phyloP scores from a whole-genome alignment of 179 eudicot species.

The Spinacia oleracea region DNA sequence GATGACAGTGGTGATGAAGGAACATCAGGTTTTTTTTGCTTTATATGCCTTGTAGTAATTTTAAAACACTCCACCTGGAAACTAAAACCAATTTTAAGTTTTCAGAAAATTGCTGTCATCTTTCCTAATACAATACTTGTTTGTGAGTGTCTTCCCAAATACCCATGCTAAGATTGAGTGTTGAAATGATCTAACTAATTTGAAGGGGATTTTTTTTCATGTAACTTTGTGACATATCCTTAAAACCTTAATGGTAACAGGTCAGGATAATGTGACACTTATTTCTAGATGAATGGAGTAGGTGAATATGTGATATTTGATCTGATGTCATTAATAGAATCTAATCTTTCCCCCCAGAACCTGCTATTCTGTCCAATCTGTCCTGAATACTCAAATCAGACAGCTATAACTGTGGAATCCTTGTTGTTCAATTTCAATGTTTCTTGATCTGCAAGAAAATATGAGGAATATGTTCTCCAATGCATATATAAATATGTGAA shows the following conservation, averaged over 20 bases:
- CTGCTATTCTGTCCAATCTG: not conserved
- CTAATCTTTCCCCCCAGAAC: not conserved
- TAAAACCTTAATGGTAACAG: not conserved
- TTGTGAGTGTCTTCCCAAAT: not conserved
- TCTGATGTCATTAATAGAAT: not conserved
- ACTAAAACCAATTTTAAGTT: not conserved
- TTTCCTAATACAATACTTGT: not conserved
- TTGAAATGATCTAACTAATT: not conserved
- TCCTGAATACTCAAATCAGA: not conserved
- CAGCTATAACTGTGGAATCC: not conserved
- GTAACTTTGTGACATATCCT: no score
- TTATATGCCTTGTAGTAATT: not conserved
- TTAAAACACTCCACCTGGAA: not conserved
- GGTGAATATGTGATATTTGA: not conserved
- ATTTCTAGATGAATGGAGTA: not conserved
- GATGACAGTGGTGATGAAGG: constrained; percentile 34
- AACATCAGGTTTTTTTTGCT: constrained; percentile 40
- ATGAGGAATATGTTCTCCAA: not conserved
- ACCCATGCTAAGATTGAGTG: not conserved
- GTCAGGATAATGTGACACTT: not conserved
- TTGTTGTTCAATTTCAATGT: not conserved
- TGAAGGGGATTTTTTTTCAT: no score
- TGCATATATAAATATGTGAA: not conserved
- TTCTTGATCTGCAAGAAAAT: not conserved
- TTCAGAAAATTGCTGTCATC: not conserved